A percentile compares a stretch with the other conserved stretches of the same genome.
phyloP scores from a whole-genome alignment of 192 early-diverging fungal genomes.

The Dissophora ornata region DNA sequence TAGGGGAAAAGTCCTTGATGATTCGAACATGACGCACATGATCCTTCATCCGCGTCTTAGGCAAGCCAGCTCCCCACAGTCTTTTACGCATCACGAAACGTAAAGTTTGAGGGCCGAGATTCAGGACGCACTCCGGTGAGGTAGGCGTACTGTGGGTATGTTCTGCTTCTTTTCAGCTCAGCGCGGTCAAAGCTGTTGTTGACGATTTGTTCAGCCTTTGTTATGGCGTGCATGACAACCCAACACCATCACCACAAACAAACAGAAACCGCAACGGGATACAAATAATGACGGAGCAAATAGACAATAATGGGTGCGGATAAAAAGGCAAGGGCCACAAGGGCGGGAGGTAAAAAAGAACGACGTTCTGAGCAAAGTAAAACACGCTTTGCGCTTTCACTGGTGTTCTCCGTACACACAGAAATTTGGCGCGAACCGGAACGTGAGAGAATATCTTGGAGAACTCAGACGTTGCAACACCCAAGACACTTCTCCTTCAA shows the following conservation, averaged over 20 bases:
- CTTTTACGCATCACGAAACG: too few relatives aligned
- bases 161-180: too few relatives aligned
- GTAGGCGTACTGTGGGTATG: not conserved
- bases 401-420: not conserved
- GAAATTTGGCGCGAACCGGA: constrained; percentile 8
- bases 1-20: not conserved
- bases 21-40: not conserved
- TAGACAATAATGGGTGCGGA: not conserved
- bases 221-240: constrained; percentile 16
- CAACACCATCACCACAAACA: constrained; percentile 7
- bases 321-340: not conserved
- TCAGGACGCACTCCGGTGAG: not conserved
- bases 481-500: too few relatives aligned
- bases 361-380: too few relatives aligned
- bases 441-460: not conserved
- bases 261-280: constrained; percentile 3
- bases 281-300: not conserved
- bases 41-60: not conserved
- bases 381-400: too few relatives aligned
- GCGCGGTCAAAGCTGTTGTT: too few relatives aligned
- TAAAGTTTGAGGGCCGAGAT: not conserved
- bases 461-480: not conserved
- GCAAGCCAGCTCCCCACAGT: too few relatives aligned
- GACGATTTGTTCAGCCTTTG: not conserved
- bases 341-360: not conserved